Conservation (phyloP, 2,329 filamentous ascomycete genomes). For the Aspergillus versicolor region DNA sequence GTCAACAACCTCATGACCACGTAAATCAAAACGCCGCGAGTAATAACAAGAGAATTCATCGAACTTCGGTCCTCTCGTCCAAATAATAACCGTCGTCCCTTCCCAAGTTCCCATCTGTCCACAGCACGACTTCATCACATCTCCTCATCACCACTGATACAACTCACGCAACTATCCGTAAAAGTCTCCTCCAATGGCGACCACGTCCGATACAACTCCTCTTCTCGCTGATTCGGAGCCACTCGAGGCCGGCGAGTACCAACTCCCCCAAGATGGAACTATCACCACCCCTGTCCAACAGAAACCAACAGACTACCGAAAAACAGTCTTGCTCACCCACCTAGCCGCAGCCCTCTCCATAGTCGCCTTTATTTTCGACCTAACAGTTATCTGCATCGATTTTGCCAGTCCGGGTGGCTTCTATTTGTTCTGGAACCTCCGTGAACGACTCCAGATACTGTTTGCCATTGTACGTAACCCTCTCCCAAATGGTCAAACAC, state of each 20-base stretch:
- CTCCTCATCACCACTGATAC: background rate
- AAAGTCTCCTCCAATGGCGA: background rate
- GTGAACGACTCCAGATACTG: background rate
- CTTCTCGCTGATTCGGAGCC: constrained; percentile 1
- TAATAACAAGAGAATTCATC: too few relatives aligned
- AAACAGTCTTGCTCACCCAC: background rate
- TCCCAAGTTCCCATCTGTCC: background rate
- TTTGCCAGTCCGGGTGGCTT: background rate
- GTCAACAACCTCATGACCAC: background rate
- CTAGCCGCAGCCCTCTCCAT: background rate
- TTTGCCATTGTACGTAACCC: background rate
- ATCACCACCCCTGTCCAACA: background rate
- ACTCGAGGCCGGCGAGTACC: background rate
- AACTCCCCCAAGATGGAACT: background rate
- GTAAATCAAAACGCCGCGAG: too few relatives aligned
- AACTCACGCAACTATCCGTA: background rate
- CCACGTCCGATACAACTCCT: constrained; percentile 3
- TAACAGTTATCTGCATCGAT: background rate
- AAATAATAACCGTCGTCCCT: background rate
- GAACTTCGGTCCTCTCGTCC: background rate
- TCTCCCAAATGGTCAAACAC: background rate
- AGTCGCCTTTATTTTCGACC: background rate
- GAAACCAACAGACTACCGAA: background rate
- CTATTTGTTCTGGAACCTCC: constrained; percentile 4
- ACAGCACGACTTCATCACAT: background rate